Evolutionary conservation across 1,284 basidiomycete species (phyloP).

Genomic region (Fomes fomentarius): DNA sequence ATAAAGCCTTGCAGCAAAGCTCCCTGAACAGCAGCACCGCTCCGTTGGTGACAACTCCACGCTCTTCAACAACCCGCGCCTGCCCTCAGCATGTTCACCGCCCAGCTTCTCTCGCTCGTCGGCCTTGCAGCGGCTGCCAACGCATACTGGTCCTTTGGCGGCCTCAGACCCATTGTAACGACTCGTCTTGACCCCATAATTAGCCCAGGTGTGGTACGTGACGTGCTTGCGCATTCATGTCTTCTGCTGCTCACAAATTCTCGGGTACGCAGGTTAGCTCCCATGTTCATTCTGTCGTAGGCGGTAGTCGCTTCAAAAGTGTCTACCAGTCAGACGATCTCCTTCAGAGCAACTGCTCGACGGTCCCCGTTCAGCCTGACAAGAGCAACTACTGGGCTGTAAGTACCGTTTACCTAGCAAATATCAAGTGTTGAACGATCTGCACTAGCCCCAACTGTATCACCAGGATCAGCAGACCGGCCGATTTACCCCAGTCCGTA

Average conservation of each 20-base stretch:
- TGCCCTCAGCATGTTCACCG: not conserved
- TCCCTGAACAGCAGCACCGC: too few species aligned
- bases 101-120: conserved; percentile 19
- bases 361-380: conserved; percentile 30
- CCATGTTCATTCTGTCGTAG: conserved; percentile 34
- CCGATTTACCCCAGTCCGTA: conserved; percentile 11
- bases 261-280: conserved; percentile 16
- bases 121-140: conserved; percentile 25
- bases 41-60: too few species aligned
- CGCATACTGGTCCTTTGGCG: conserved; percentile 31
- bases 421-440: not conserved
- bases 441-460: conserved; percentile 12
- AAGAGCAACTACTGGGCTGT: conserved; percentile 34
- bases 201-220: conserved; percentile 24
- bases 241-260: not conserved
- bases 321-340: conserved; percentile 25
- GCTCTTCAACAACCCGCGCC: not conserved
- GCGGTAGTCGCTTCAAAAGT: conserved; percentile 27
- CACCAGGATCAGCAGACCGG: conserved; percentile 14
- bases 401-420: conserved; percentile 2
- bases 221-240: not conserved
- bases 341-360: conserved; percentile 27
- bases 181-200: conserved; percentile 35
- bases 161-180: conserved; percentile 26
- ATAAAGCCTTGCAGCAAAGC: too few species aligned